Base-by-base conservation (phyloP, 2,329 filamentous ascomycete species). In the Colletotrichum simmondsii region DNA sequence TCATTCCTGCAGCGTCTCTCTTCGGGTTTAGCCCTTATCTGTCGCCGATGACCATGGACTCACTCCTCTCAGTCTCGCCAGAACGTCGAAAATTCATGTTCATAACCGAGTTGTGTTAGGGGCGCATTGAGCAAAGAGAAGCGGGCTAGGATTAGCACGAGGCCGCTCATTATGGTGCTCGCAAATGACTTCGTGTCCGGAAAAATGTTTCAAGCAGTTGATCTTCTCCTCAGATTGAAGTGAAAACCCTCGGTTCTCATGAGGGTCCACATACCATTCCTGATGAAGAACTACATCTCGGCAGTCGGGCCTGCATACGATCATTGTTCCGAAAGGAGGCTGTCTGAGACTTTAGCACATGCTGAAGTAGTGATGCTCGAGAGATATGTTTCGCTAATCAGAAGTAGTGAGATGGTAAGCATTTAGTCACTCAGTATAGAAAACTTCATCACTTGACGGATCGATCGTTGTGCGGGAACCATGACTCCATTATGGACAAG, bases 181-280 rank as follows among this genome's bases (percentile, higher is more conserved):
- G 6, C 37, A 7, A 42, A 42, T 56, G 42, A 49, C 8, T 49
- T 4, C 19, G 16, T 19, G 16, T 19, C 16, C 37, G 16, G 37
- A 12, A 19, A 42, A 19, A 42, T 19, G 37, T 24, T 53, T 12
- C 52, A 24, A 14, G 35, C 16, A 14, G 63, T 35, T 14, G 68
- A 70, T 70, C 54, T 35, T 65, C 22, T 66, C 62, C 54, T 28
- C 14, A 65, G 32, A 14, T 10, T 19, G 54, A 5, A 59, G 11
- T 30, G 24, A n/a, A 19, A 35, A 5, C 4, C 32, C 10, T 35
- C 32, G 32, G 1, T n/a, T n/a, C 59, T 68, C 19, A 7, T 14
- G 30, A 46, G 26, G 14, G 5, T 24, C 28, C 22, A 35, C 14
- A 30, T 5, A 56, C 12, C 32, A 61, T 11, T 24, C 19, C 7